Base-by-base conservation (phyloP, 305 asterid species). In the Fraxinus dipetala region DNA sequence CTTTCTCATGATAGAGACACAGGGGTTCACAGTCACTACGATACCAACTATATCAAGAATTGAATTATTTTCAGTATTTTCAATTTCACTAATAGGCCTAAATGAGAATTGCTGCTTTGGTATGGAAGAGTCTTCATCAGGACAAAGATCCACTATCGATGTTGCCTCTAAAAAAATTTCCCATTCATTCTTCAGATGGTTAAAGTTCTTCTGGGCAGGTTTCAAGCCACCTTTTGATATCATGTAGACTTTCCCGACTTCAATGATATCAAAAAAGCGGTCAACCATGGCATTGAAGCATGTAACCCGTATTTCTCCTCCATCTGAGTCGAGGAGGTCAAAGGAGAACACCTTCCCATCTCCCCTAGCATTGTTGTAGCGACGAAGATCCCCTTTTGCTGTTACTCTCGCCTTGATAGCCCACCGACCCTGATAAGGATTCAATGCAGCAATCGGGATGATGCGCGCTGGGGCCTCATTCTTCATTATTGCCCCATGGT, bases 391-490 rank as follows among this genome's bases (percentile, higher is more conserved):
- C 73, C 98, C 98, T 85, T 93, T 96, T 56, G 98, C 99, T 74
- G 98, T 94, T 83, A 96, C 98, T 56, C 98, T 89, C 4, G 99
- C 99, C 93, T 93, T 94, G 81, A 96, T 89, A 80, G 98, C 98
- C 99, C 99, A 96, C 75, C 98, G 92, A 78, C 98, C 98, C 83
- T 94, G 98, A 88, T 96, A 94, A 81, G 99, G 99, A 85, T 94
- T 96, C 90, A 96, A 87, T 84, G 97, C 97, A 82, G 97, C 89
- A 72, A 96, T 92, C 26, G 98, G 98, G 84, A 96, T 92, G 78
- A 91, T 91, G 83, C 98, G 96, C 16, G 98, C 97, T 14, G 99
- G 98, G 76, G 98, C 98, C 74, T 94, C 99, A 83, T 93, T 96
- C 90, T 90, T 94, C 97, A 89, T 89, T 82, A 96, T 90, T 83